These are phyloP conservation scores for Eimeria falciformis DNA, from an alignment of 169 alveolate species.

Conservation along the genomic window DNA sequence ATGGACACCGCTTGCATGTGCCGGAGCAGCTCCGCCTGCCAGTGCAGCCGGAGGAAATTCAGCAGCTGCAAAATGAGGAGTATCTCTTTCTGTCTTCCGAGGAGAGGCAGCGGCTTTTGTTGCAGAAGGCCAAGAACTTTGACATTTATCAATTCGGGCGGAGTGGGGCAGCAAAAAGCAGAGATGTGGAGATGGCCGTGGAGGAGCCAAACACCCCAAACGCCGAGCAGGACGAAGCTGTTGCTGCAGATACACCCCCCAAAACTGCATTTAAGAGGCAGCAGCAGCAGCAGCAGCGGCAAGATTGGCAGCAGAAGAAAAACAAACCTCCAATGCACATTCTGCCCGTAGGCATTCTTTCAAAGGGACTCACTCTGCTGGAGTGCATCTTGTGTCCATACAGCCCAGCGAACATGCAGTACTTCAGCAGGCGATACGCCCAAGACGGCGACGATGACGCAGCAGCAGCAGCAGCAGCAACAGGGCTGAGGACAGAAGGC, in stretches of 20 bases:
- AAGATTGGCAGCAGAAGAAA: not conserved
- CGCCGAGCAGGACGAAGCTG: too few species aligned
- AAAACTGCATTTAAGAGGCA: not conserved
- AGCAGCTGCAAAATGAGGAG: constrained; percentile 21
- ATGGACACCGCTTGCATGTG: not conserved
- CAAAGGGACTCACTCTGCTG: constrained; percentile 40
- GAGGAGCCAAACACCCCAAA: too few species aligned
- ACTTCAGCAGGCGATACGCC: constrained; percentile 27
- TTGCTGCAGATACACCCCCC: too few species aligned
- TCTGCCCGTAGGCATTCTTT: constrained; percentile 20
- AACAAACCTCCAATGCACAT: not conserved
- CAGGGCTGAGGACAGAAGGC: not conserved
- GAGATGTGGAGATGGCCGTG: too few species aligned
- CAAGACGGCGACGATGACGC: not conserved
- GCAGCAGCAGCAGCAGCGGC: constrained; percentile 50
- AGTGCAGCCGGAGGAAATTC: not conserved
- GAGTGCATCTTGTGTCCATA: constrained; percentile 54
- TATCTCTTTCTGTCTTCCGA: not conserved
- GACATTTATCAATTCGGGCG: not conserved
- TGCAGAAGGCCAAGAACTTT: not conserved
- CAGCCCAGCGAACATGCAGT: constrained; percentile 48
- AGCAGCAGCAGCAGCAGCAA: not conserved
- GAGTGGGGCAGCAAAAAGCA: too few species aligned
- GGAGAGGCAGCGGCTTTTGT: constrained; percentile 58
- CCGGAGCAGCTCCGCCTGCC: constrained; percentile 33